These are phyloP conservation scores for Pseudocercospora pini-densiflorae DNA, from an alignment of 2,329 filamentous ascomycete genomes.

Conservation along the genomic window DNA sequence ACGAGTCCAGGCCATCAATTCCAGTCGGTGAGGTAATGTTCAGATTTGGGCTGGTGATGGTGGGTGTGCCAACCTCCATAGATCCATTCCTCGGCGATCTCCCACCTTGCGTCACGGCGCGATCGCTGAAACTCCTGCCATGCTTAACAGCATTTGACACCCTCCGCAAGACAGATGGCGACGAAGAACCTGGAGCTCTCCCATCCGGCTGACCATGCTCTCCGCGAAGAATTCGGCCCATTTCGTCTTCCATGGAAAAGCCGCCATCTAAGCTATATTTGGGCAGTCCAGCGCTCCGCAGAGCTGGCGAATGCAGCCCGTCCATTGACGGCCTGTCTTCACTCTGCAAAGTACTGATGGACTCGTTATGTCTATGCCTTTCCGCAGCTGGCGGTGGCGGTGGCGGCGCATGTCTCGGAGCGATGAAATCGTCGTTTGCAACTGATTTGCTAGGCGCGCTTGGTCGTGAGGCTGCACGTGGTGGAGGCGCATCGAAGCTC, in stretches of 20 bases:
- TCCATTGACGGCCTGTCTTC: conserved; percentile 34
- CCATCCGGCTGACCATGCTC: conserved; percentile 53
- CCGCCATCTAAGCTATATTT: conserved; percentile 75
- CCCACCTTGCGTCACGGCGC: conserved; percentile 38
- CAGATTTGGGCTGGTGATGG: conserved; percentile 20
- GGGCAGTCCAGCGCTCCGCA: conserved; percentile 43
- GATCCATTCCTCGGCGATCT: conserved; percentile 46
- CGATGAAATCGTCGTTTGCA: conserved; percentile 48
- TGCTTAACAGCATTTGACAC: conserved; percentile 95
- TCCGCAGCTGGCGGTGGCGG: conserved; percentile 37
- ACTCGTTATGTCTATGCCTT: conserved; percentile 45
- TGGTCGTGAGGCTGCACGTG: conserved; percentile 54
- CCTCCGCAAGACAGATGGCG: conserved; percentile 77
- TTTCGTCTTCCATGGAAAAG: conserved; percentile 94
- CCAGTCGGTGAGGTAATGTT: conserved; percentile 30
- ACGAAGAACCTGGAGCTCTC: conserved; percentile 37
- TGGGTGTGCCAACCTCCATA: conserved; percentile 42
- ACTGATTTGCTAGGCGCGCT: conserved; percentile 47
- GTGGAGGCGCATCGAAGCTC: conserved; percentile 52
- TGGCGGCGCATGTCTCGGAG: conserved; percentile 52
- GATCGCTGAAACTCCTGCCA: conserved; percentile 82
- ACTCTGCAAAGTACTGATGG: conserved; percentile 51
- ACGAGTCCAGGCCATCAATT: conserved; percentile 27
- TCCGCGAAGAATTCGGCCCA: conserved; percentile 82
- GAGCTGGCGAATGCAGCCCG: conserved; percentile 34